A percentile compares a stretch with the other conserved stretches of the same genome.
These are phyloP conservation scores for Alnus rubra DNA, from an alignment of 306 rosid genomes.

Conservation along the genomic window DNA sequence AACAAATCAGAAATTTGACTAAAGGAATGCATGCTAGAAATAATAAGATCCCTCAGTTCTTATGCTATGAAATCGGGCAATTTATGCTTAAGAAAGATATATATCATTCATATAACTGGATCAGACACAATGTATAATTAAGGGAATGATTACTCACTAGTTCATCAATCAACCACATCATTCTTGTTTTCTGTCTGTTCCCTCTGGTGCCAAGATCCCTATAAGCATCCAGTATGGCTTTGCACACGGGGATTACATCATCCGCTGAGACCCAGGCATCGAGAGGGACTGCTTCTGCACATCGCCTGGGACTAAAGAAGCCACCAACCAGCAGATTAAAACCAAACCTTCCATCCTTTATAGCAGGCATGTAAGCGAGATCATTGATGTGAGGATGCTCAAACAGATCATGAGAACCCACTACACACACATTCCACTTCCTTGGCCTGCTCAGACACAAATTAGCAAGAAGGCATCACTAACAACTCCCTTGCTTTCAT, in stretches of 20 bases:
- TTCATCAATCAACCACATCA: constrained; percentile 99
- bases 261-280: constrained; percentile 95
- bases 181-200: constrained; percentile 82
- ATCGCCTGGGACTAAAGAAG: constrained; percentile 87
- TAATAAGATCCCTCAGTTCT: background rate
- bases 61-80: background rate
- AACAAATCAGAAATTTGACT: background rate
- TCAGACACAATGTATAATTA: background rate
- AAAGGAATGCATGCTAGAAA: background rate
- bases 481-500: background rate
- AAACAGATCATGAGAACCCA: constrained; percentile 89
- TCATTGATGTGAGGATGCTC: constrained; percentile 98
- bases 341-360: constrained; percentile 72
- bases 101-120: too few relatives aligned
- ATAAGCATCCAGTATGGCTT: constrained; percentile 77
- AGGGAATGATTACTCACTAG: constrained; percentile 43
- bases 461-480: background rate
- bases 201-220: constrained; percentile 94
- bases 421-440: constrained; percentile 94
- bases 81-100: background rate
- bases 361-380: constrained; percentile 97
- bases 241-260: constrained; percentile 70
- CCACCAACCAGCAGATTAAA: constrained; percentile 95
- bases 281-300: constrained; percentile 88
- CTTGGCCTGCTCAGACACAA: constrained; percentile 75